Evolutionary conservation across 208 protist genomes (phyloP), one percentile per base, ranked within the genome.

Genomic region (Acanthamoeba healyi): DNA sequence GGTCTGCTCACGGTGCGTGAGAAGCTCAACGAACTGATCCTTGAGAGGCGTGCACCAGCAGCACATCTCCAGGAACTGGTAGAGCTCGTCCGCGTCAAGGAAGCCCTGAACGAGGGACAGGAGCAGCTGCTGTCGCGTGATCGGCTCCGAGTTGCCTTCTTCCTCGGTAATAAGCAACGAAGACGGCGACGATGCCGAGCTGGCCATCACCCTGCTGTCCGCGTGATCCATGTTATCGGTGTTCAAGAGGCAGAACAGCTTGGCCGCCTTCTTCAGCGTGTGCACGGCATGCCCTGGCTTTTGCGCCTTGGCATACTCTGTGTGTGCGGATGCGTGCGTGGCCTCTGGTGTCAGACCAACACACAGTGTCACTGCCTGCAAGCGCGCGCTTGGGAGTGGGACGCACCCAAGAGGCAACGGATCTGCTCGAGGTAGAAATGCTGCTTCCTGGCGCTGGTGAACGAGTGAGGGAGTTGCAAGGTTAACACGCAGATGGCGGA

Each of bases 31-130:
- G 81, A 89, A 89, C 81, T 89, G 46, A 6, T 40, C 26, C 42
- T 77, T 36, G 32, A 89, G 81, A 6, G 24, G 17, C 36, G 22
- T 6, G 26, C 9, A 46, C 81, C 81, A 89, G 40, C 81, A 67
- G 81, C 81, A 65, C 46, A 89, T 89, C 81, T 89, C 81, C 19
- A 89, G 56, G 51, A 89, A 89, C 32, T 65, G 81, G 40, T 89
- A 40, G 9, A 89, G 40, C 26, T 89, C 56, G 36, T 89, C 65
- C 14, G 29, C 46, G 1, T 24, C 34, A 5, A 63, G 29, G 32
- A 89, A 67, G 15, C 81, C 36, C 40, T 65, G 32, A 10, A 89
- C n/a, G 19, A 89, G 46, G 15, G 15, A 34, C 42, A 67, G 32
- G 34, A 89, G 56, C 29, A 67, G 81, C 81, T 89, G 51, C 51